These are phyloP conservation scores for Neocallimastix lanati DNA, from an alignment of 192 early-diverging fungal species.

Conservation along the genomic window DNA sequence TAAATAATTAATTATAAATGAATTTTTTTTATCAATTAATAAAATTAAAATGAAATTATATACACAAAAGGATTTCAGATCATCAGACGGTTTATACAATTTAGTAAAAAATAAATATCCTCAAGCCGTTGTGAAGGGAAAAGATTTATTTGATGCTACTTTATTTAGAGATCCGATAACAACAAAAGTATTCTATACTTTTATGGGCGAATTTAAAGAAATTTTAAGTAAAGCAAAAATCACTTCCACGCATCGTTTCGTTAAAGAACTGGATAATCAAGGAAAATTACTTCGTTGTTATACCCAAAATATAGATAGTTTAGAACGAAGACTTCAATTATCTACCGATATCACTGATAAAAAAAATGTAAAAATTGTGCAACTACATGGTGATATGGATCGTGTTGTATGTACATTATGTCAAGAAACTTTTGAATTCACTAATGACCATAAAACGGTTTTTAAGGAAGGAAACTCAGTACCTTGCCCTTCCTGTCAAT, in stretches of 20 bases:
- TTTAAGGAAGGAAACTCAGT: constrained; percentile 63
- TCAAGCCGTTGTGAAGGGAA: constrained; percentile 43
- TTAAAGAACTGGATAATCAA: constrained; percentile 50
- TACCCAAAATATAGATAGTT: constrained; percentile 92
- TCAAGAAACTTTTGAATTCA: constrained; percentile 44
- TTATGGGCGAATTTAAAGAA: constrained; percentile 71
- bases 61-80: constrained; percentile 82
- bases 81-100: constrained; percentile 66
- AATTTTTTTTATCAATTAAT: too few species aligned
- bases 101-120: constrained; percentile 62
- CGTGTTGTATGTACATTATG: constrained; percentile 78
- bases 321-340: constrained; percentile 59
- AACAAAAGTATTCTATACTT: constrained; percentile 50
- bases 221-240: constrained; percentile 48
- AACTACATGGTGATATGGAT: constrained; percentile 80
- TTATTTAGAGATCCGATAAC: constrained; percentile 49
- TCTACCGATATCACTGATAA: constrained; percentile 8
- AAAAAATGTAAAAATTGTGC: constrained; percentile 50
- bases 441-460: constrained; percentile 23
- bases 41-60: too few species aligned
- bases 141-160: constrained; percentile 71
- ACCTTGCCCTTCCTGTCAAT: constrained; percentile 31
- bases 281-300: constrained; percentile 78
- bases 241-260: constrained; percentile 73
- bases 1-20: too few species aligned